Percentiles rank a stretch among this genome's conserved stretches.
Evolutionary conservation across 257 asterid species (phyloP).

Genomic region (Mitragyna speciosa): DNA sequence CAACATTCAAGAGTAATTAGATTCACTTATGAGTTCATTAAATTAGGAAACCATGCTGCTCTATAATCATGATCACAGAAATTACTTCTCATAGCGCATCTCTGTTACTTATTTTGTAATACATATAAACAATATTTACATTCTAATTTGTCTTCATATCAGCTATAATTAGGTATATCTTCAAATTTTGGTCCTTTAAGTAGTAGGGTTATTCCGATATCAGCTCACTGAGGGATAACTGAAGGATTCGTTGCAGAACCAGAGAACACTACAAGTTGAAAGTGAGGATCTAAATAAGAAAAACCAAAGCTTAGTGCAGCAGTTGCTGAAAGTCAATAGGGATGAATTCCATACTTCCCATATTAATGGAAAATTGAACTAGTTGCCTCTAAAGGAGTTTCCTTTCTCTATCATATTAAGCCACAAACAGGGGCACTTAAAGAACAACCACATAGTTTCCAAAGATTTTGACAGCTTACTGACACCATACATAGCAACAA

Average conservation of each 20-base stretch:
- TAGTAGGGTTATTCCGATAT: not conserved
- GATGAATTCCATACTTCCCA: not conserved
- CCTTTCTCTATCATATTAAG: not conserved
- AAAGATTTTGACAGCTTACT: not conserved
- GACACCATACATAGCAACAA: not conserved
- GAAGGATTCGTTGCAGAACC: not conserved
- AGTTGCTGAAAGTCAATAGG: not conserved
- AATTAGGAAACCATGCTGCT: not conserved
- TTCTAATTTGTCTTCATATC: not conserved
- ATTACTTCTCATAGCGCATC: not conserved
- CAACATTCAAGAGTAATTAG: not conserved
- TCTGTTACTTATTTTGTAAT: not conserved
- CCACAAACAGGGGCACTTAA: not conserved
- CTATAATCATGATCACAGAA: not conserved
- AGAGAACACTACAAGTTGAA: not conserved
- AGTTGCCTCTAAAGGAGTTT: not conserved
- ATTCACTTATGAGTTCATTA: not conserved
- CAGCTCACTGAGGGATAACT: no score
- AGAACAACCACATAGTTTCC: not conserved
- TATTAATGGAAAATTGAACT: not conserved
- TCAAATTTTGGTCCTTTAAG: not conserved
- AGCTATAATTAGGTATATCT: not conserved
- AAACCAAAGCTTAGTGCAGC: no score
- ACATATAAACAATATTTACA: no score
- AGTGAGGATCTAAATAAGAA: no score